phyloP scores from a whole-genome alignment of 2,329 filamentous ascomycete species.

The Aspergillus pseudonomiae region DNA sequence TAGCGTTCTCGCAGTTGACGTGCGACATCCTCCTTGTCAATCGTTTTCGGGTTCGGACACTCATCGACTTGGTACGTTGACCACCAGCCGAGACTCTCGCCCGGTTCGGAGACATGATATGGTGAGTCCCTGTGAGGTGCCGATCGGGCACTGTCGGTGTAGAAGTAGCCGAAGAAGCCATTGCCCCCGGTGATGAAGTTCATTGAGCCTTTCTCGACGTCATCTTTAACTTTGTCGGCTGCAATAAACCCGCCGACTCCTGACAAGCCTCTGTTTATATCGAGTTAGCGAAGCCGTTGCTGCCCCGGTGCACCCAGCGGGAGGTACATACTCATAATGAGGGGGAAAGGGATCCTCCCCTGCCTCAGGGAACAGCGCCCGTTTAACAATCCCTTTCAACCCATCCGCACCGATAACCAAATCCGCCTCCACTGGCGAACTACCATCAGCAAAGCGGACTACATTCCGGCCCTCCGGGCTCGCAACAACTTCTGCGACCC shows the following conservation, averaged over 20 bases:
- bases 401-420: slow-evolving; percentile 50
- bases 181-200: slow-evolving; percentile 51
- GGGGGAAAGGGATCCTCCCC: slow-evolving; percentile 40
- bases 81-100: slow-evolving; percentile 48
- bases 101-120: slow-evolving; percentile 31
- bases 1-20: slow-evolving; percentile 47
- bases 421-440: slow-evolving; percentile 38
- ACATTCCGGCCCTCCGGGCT: slow-evolving; percentile 28
- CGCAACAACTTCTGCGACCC: slow-evolving; percentile 33
- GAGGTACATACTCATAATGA: slow-evolving; percentile 41
- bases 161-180: slow-evolving; percentile 56
- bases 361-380: slow-evolving; percentile 39
- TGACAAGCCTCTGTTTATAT: slow-evolving; percentile 38
- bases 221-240: slow-evolving; percentile 26
- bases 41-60: slow-evolving; percentile 34
- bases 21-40: slow-evolving; percentile 36
- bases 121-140: slow-evolving; percentile 28
- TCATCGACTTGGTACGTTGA: slow-evolving; percentile 45
- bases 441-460: slow-evolving; percentile 40
- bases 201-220: slow-evolving; percentile 44
- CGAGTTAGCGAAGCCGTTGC: neutral
- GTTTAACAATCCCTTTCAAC: slow-evolving; percentile 40
- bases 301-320: neutral
- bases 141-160: slow-evolving; percentile 27
- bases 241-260: slow-evolving; percentile 53